Conservation (phyloP, 2,329 filamentous ascomycete species). For the Myriosclerotinia curreyana region DNA sequence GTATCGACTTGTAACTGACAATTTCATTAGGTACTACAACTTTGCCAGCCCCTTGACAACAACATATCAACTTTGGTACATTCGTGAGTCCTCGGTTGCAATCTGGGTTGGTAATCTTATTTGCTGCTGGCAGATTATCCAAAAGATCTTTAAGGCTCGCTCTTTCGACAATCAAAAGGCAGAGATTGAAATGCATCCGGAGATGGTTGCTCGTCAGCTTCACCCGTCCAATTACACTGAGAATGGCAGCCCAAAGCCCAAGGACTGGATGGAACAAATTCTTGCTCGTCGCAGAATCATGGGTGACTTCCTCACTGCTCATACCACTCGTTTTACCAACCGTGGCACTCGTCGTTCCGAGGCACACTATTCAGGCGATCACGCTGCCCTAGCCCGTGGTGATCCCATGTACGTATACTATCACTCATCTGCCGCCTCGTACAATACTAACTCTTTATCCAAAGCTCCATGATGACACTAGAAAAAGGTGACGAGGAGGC, state of each 20-base stretch:
- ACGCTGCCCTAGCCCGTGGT: neutral
- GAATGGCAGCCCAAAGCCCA: conserved; percentile 16
- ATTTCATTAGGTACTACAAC: conserved; percentile 29
- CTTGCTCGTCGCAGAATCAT: conserved; percentile 4
- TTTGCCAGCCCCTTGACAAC: conserved; percentile 37
- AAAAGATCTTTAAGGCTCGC: conserved; percentile 30
- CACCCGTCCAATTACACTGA: conserved; percentile 17
- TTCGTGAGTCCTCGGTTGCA: conserved; percentile 50
- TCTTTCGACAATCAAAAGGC: conserved; percentile 26
- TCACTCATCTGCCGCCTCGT: neutral
- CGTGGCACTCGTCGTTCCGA: conserved; percentile 3
- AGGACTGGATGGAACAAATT: conserved; percentile 18
- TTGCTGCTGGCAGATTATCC: conserved; percentile 45
- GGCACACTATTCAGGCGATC: neutral
- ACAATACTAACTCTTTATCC: neutral
- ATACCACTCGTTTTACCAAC: conserved; percentile 5
- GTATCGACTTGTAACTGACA: neutral
- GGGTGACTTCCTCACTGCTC: conserved; percentile 11
- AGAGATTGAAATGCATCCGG: conserved; percentile 18
- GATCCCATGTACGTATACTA: conserved; percentile 3
- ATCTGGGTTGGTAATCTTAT: conserved; percentile 52
- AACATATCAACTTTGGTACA: conserved; percentile 46
- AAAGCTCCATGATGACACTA: conserved; percentile 15
- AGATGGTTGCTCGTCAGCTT: conserved; percentile 15
- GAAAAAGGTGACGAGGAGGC: conserved; percentile 16